Evolutionary conservation across 345 rosid species (phyloP).

Genomic region (Abelmoschus esculentus): DNA sequence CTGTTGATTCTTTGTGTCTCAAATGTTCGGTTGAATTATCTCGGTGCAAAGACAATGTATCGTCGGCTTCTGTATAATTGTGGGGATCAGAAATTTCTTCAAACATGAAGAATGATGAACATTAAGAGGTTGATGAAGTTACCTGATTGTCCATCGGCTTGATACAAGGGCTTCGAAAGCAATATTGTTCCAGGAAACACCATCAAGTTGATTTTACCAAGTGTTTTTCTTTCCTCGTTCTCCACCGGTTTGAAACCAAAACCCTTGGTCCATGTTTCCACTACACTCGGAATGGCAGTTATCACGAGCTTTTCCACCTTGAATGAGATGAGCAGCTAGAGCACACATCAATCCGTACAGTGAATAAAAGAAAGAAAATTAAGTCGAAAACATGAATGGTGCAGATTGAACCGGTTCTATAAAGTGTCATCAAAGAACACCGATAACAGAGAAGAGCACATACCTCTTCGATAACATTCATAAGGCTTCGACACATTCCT

Average conservation of each 20-base stretch:
- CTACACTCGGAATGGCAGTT: slow-evolving; percentile 75
- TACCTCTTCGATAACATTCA: slow-evolving; percentile 84
- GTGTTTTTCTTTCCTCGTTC: slow-evolving; percentile 45
- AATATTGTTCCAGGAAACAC: slow-evolving; percentile 76
- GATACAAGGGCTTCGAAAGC: slow-evolving; percentile 51
- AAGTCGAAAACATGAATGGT: not conserved
- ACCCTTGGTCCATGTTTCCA: slow-evolving; percentile 82
- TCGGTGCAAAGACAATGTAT: not conserved
- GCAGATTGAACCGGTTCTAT: not conserved
- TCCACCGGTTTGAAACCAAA: slow-evolving; percentile 66
- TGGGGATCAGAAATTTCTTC: not conserved
- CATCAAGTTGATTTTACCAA: slow-evolving; percentile 65
- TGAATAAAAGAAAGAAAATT: not conserved
- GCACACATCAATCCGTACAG: slow-evolving; percentile 11
- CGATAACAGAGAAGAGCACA: not conserved
- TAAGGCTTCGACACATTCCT: slow-evolving; percentile 85
- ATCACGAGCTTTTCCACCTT: slow-evolving; percentile 83
- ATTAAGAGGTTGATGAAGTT: not conserved
- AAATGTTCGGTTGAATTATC: slow-evolving; percentile 9
- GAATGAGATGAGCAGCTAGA: slow-evolving; percentile 61
- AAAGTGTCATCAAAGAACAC: not conserved
- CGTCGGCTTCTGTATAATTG: not conserved
- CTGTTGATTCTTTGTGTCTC: not conserved
- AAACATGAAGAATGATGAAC: not conserved
- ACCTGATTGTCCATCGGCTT: slow-evolving; percentile 33